These are phyloP conservation scores for Lodderomyces metapsilosis DNA, from an alignment of 1,139 yeast species.

Conservation along the genomic window DNA sequence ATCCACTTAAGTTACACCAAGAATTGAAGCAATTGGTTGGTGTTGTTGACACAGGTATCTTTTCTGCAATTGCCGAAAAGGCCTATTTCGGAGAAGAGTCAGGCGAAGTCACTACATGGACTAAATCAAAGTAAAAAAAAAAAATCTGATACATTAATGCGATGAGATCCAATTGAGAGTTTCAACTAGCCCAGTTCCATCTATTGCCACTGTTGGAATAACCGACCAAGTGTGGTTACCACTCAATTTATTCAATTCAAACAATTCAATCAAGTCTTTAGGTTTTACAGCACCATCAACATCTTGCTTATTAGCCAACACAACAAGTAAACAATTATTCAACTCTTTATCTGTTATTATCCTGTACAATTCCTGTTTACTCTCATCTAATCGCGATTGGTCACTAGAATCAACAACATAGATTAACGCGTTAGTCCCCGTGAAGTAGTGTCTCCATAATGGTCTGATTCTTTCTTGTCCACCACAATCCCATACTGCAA, in stretches of 20 bases:
- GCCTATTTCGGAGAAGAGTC: constrained; percentile 86
- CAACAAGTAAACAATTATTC: constrained; percentile 73
- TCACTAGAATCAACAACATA: constrained; percentile 89
- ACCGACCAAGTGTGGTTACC: constrained; percentile 70
- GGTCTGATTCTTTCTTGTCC: constrained; percentile 92
- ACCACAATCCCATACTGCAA: constrained; percentile 97
- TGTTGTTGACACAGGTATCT: constrained; percentile 95
- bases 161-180: constrained; percentile 74
- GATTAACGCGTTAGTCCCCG: constrained; percentile 91
- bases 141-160: constrained; percentile 28
- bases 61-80: constrained; percentile 65
- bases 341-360: constrained; percentile 80
- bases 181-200: constrained; percentile 74
- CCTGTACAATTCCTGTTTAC: constrained; percentile 73
- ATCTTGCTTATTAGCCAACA: constrained; percentile 92
- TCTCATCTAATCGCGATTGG: constrained; percentile 67
- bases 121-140: neutral
- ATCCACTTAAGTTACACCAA: constrained; percentile 58
- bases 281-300: constrained; percentile 61
- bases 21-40: constrained; percentile 79
- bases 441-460: constrained; percentile 91
- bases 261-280: constrained; percentile 59
- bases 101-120: constrained; percentile 52
- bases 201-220: constrained; percentile 71
- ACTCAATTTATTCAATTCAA: constrained; percentile 54